These are phyloP conservation scores for Ophiorrhiza pumila DNA, from an alignment of 257 asterid species.

Conservation along the genomic window DNA sequence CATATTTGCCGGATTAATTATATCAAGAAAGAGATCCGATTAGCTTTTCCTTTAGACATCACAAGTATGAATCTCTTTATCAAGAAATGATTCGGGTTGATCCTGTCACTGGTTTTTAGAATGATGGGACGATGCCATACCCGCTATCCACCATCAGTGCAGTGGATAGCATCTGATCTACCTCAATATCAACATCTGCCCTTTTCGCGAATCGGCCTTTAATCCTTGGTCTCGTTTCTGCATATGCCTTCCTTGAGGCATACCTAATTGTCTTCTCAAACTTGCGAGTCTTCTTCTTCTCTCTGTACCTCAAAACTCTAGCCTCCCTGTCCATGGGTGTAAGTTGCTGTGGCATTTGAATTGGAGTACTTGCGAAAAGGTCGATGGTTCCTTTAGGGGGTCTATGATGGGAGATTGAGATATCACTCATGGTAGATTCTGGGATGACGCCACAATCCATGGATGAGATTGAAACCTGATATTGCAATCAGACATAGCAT, in stretches of 20 bases:
- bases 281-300: constrained; percentile 76
- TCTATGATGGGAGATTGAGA: constrained; percentile 41
- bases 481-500: neutral
- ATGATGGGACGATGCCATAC: constrained; percentile 62
- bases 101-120: constrained; percentile 16
- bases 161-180: constrained; percentile 54
- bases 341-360: constrained; percentile 50
- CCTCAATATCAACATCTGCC: constrained; percentile 42
- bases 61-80: neutral
- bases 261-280: constrained; percentile 83
- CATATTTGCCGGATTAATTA: constrained; percentile 11
- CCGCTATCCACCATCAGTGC: constrained; percentile 36
- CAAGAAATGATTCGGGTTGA: neutral
- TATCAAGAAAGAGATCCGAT: constrained; percentile 12
- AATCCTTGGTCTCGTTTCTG: constrained; percentile 78
- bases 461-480: constrained; percentile 59
- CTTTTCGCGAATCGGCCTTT: constrained; percentile 83
- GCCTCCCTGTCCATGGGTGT: constrained; percentile 71
- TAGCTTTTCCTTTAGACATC: neutral
- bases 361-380: constrained; percentile 44
- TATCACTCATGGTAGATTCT: constrained; percentile 48
- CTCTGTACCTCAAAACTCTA: constrained; percentile 70
- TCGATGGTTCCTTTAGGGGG: constrained; percentile 60
- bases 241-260: constrained; percentile 87
- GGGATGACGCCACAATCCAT: constrained; percentile 67